phyloP scores from a whole-genome alignment of 2,329 filamentous ascomycete genomes.

The Clonostachys rosea region DNA sequence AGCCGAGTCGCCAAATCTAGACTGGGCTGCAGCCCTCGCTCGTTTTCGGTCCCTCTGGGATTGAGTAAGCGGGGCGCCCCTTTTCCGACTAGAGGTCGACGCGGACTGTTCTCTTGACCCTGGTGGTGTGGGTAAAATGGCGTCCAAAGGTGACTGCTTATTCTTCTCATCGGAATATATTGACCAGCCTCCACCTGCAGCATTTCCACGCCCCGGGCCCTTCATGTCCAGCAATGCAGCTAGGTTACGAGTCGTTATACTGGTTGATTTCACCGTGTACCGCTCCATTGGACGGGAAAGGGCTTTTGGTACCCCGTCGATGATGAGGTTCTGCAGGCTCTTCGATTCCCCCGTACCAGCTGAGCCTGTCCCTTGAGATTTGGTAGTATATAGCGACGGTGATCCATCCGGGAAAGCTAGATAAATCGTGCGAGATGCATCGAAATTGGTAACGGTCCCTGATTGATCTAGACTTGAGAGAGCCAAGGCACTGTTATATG shows the following conservation, averaged over 20 bases:
- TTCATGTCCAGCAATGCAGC: slow-evolving; percentile 63
- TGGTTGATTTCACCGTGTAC: slow-evolving; percentile 64
- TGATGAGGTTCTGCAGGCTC: slow-evolving; percentile 64
- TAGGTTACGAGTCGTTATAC: slow-evolving; percentile 67
- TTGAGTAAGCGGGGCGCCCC: slow-evolving; percentile 11
- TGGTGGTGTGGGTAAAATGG: slow-evolving; percentile 38
- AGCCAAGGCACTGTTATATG: slow-evolving; percentile 63
- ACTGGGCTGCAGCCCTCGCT: slow-evolving; percentile 55
- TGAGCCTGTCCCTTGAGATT: slow-evolving; percentile 36
- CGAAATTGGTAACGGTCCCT: slow-evolving; percentile 39
- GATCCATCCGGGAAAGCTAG: slow-evolving; percentile 79
- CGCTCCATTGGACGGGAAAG: slow-evolving; percentile 70
- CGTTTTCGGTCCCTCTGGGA: slow-evolving; percentile 41
- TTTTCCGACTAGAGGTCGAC: slow-evolving; percentile 7
- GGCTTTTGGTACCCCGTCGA: slow-evolving; percentile 78
- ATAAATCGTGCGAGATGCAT: slow-evolving; percentile 68
- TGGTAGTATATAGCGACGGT: slow-evolving; percentile 67
- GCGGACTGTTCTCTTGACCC: too few relatives aligned
- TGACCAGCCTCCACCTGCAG: slow-evolving; percentile 73
- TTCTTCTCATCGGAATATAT: slow-evolving; percentile 65
- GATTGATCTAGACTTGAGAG: slow-evolving; percentile 24
- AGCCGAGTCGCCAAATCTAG: slow-evolving; percentile 65
- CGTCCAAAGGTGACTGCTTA: slow-evolving; percentile 51
- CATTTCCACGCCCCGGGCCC: slow-evolving; percentile 66
- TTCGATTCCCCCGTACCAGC: slow-evolving; percentile 46